Base-by-base conservation (phyloP, 148 eudicot species). In the Chenopodium quinoa region DNA sequence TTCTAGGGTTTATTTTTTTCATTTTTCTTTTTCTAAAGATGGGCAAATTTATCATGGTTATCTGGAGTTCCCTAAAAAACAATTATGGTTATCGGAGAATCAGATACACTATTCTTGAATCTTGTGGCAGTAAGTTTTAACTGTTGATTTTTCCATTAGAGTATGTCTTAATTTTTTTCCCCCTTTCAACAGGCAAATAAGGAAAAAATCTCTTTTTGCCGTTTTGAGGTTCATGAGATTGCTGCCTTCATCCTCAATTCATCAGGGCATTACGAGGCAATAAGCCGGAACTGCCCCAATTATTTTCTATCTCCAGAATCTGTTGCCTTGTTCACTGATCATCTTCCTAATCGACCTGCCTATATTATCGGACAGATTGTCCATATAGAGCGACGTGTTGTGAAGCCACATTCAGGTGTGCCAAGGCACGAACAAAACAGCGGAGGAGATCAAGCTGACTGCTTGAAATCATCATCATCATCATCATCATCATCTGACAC, bases 201-300 rank as follows among this genome's bases (percentile, higher is more conserved):
- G 86, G 98, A 97, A 86, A 94, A 89, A 86, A 94, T 97, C 73
- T 97, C 97, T 23, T 90, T 94, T 78, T 88, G 89, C 79, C 92
- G 87, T 9, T 84, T 97, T 68, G 98, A 90, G 86, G 95, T 97
- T 78, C 98, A 89, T 19, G 95, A 97, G 87, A 89, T 94, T 50
- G 97, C 97, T n/a, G 99, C 98, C 60, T 97, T 97, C 75, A 89
- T 97, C 75, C 93, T 88, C 66, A 97, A 91, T 81, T 78, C 94
- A 17, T 81, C 90, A 2, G 98, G 97, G 25, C 88, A 90, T 74
- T 97, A 97, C 4, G 99, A 97, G 87, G 99, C 99, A 11, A 91
- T 97, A 80, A 92, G 91, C 86, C 89, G 89, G 70, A 91, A 86
- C 85, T 89, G 91, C 88, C 87, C 90, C 37, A 88, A 92, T 67